Base-by-base conservation (phyloP, 2,329 filamentous ascomycete genomes). In the Graphilbum ipis-grandicollis region DNA sequence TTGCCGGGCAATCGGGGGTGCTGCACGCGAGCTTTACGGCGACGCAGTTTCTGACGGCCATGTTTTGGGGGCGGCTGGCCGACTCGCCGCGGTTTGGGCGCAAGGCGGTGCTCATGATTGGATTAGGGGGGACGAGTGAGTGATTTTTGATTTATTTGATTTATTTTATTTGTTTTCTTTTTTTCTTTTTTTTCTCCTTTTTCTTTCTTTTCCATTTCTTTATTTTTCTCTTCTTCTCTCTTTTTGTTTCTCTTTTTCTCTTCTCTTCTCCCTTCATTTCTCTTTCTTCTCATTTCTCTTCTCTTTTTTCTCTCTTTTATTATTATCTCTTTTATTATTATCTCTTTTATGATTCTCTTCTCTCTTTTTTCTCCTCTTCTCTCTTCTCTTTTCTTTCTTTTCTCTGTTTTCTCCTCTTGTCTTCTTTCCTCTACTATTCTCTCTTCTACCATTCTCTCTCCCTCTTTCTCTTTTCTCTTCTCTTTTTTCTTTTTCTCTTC, bases 11-110 rank as follows among this genome's bases (percentile, higher is more conserved):
- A 52, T 79, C 80, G 1, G 84, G 84, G 29, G 58, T 92, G 3
- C 61, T 93, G 19, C 74, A 81, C 34, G 82, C 79, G 12, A 75
- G 75, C 29, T 93, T 93, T 51, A 86, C 80, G 0, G 78, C 75
- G 0, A 77, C 79, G 0, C 84, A 93, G 52, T 88, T 88, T 49
- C 51, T 82, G 18, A 92, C 83, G 1, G 82, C 82, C 3, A 75
- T 93, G 53, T 55, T 83, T 41, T 93, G 84, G 84, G 84, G 84
- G 0, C 65, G 78, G 0, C 57, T 85, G 4, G 73, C 78, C 7
- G 68, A 75, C 48, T 66, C 66, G 7, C 68, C 70, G 28, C 61
- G 58, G 38, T 66, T 70, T 39, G 85, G 84, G 1, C 68, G 84
- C 34, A 93, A 93, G 55, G 68, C 66, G 14, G 80, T 90, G 13